phyloP scores from a whole-genome alignment of 345 rosid species.

The Aquilaria malaccensis region DNA sequence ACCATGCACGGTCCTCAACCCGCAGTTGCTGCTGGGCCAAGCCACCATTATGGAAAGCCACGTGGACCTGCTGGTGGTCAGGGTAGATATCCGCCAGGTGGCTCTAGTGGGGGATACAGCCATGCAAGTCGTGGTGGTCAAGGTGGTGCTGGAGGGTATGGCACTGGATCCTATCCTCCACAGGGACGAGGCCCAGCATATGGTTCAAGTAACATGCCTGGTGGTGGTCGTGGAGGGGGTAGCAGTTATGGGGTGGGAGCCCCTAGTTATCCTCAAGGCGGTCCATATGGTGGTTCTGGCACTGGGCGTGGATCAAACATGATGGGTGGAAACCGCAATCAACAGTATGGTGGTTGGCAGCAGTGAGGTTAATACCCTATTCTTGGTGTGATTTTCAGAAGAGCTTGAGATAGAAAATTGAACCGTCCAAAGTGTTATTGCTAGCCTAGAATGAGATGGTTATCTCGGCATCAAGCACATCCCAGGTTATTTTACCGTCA shows the following conservation, averaged over 20 bases:
- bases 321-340: slow-evolving; percentile 82
- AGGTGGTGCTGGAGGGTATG: slow-evolving; percentile 44
- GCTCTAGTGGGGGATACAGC: slow-evolving; percentile 49
- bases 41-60: slow-evolving; percentile 69
- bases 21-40: slow-evolving; percentile 64
- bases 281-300: slow-evolving; percentile 60
- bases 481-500: no score
- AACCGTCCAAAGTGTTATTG: background rate
- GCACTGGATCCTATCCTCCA: slow-evolving; percentile 65
- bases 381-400: no score
- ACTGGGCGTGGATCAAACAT: slow-evolving; percentile 77
- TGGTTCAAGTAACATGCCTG: slow-evolving; percentile 50
- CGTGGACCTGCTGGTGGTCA: slow-evolving; percentile 75
- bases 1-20: slow-evolving; percentile 60
- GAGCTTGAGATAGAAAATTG: background rate
- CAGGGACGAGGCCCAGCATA: slow-evolving; percentile 81
- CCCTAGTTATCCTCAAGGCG: slow-evolving; percentile 70
- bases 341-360: slow-evolving; percentile 77
- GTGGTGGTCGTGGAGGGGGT: slow-evolving; percentile 61
- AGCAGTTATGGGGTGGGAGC: slow-evolving; percentile 67
- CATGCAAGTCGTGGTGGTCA: slow-evolving; percentile 37
- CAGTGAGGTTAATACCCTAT: slow-evolving; percentile 19
- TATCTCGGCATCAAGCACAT: no score
- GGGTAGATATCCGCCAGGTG: slow-evolving; percentile 60
- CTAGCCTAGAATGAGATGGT: no score